Conservation (phyloP, 495 filamentous ascomycete genomes). For the Hamigera avellanea region DNA sequence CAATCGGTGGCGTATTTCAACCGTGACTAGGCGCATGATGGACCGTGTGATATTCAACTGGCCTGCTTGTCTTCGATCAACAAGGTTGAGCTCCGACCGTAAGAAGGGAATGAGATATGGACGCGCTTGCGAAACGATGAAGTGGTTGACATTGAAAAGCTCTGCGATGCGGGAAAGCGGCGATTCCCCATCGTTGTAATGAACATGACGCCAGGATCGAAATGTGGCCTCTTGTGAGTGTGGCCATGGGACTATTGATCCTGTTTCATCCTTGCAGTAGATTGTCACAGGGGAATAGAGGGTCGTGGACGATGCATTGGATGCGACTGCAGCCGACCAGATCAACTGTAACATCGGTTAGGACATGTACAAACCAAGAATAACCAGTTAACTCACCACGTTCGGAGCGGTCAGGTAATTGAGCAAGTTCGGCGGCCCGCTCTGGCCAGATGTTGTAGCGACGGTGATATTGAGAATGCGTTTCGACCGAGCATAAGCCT, state of each 20-base stretch:
- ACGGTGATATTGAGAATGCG: conserved; percentile 89
- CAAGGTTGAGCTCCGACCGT: conserved; percentile 66
- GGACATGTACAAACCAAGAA: neutral
- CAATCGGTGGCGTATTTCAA: conserved; percentile 75
- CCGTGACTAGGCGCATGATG: conserved; percentile 54
- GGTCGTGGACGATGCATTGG: conserved; percentile 64
- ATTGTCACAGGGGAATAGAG: conserved; percentile 59
- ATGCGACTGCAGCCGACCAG: conserved; percentile 88
- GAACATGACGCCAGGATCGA: conserved; percentile 53
- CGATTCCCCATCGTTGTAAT: conserved; percentile 64
- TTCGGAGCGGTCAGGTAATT: conserved; percentile 94
- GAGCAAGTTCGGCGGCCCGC: conserved; percentile 72
- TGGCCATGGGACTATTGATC: conserved; percentile 70
- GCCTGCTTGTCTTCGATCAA: conserved; percentile 49
- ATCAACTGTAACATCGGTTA: conserved; percentile 45
- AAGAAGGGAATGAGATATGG: conserved; percentile 89
- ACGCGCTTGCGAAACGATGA: conserved; percentile 92
- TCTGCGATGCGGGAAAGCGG: conserved; percentile 76
- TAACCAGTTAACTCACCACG: conserved; percentile 50
- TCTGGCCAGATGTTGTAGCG: conserved; percentile 52
- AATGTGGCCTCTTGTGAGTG: conserved; percentile 55
- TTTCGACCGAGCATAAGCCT: conserved; percentile 79
- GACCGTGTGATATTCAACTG: conserved; percentile 47
- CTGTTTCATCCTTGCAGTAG: conserved; percentile 72
- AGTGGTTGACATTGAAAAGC: conserved; percentile 96